These are phyloP conservation scores for Moniliophthora roreri DNA, from an alignment of 1,284 basidiomycete species.

Conservation along the genomic window DNA sequence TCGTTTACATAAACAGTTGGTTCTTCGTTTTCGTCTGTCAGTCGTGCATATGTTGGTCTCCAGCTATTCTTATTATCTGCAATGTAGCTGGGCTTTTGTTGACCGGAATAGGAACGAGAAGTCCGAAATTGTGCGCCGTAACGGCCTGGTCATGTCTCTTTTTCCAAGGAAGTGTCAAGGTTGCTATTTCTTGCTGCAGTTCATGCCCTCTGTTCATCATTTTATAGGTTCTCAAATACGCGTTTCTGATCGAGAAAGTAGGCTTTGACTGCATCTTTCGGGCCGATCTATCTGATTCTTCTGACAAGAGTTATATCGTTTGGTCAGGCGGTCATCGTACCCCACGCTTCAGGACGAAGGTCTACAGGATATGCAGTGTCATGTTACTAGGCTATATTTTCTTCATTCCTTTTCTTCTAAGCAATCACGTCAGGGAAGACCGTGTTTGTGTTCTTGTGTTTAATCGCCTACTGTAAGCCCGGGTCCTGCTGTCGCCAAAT, in stretches of 20 bases:
- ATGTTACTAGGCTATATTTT: not conserved
- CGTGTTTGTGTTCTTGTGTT: not conserved
- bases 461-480: not conserved
- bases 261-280: not conserved
- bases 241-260: slow-evolving; percentile 11
- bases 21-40: not conserved
- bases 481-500: not conserved
- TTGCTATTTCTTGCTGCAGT: not conserved
- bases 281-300: not conserved
- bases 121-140: not conserved
- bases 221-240: slow-evolving; percentile 11
- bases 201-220: too few species aligned
- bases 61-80: not conserved
- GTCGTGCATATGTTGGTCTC: not conserved
- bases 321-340: not conserved
- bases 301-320: not conserved
- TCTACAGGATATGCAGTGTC: not conserved
- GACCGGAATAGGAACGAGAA: not conserved
- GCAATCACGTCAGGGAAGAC: not conserved
- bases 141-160: not conserved
- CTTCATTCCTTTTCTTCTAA: not conserved
- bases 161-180: slow-evolving; percentile 1
- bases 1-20: not conserved
- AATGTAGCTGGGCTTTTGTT: not conserved
- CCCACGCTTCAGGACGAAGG: not conserved